Evolutionary conservation across 345 rosid genomes (phyloP), one percentile per base, ranked within the genome.

Genomic region (Mallotus nudiflorus): DNA sequence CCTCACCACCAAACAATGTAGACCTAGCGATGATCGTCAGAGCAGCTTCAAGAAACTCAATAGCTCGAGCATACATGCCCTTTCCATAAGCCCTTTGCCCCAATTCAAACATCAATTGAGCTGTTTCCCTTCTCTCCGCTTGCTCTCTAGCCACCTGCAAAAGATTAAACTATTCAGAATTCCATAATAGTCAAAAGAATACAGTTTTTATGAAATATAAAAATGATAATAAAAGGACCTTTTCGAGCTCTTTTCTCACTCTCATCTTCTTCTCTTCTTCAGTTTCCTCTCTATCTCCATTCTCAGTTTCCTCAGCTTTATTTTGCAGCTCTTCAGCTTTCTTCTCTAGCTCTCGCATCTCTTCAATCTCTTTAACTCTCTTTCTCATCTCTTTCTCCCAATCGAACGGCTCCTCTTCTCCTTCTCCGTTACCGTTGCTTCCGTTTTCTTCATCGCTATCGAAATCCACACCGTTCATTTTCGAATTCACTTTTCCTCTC

Each of bases 1-100:
- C 97, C 98, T 94, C 98, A 84, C 97, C 96, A 60, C 97, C 98
- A 73, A 94, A 87, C 40, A 91, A 80, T 49, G 98, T 89, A 27
- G 79, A 82, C 78, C 88, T 84, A 22, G 97, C 95, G 57, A 91
- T 88, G 75, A 94, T 94, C 0, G 98, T 94, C 58, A 94, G 93
- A 19, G 95, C 93, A 20, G 85, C 98, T 87, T 94, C 98, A 33
- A 94, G 86, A 80, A 88, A 94, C 84, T 94, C 97, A 13, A 91
- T 87, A 0, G 98, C 86, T 5, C 93, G 82, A 69, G 95, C 86
- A 25, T 94, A 94, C 95, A 82, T 90, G 51, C 97, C 98, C 79
- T 77, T 88, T n/a, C 93, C 98, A 28, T 91, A 94, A 73, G 97
- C 98, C 72, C 84, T 94, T 72, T 91, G 97, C 27, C 96, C 98